These are phyloP conservation scores for Leishmania guyanensis DNA, from an alignment of 208 protist species.

Conservation along the genomic window DNA sequence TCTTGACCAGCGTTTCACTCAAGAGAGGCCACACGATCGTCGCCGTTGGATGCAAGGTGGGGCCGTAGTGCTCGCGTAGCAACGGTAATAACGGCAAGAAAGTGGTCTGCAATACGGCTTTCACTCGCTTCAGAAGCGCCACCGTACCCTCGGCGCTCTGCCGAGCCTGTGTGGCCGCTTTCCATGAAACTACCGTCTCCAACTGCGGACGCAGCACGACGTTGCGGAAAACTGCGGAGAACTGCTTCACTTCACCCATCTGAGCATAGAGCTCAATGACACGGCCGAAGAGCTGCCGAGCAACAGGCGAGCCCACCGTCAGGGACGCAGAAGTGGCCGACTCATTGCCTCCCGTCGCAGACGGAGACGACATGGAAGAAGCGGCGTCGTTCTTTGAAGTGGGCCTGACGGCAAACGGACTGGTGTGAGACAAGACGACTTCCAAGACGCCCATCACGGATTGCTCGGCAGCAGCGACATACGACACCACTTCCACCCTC, in stretches of 20 bases:
- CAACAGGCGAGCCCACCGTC: not conserved
- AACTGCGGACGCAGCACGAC: constrained; percentile 58
- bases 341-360: not conserved
- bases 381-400: not conserved
- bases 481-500: constrained; percentile 14
- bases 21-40: constrained; percentile 82
- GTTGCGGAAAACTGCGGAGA: constrained; percentile 64
- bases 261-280: constrained; percentile 60
- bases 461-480: constrained; percentile 27
- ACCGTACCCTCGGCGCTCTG: constrained; percentile 64
- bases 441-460: constrained; percentile 33
- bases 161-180: constrained; percentile 73
- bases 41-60: constrained; percentile 42
- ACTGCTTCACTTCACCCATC: constrained; percentile 42
- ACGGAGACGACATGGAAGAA: not conserved
- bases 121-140: constrained; percentile 53
- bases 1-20: constrained; percentile 77
- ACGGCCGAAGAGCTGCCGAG: constrained; percentile 26
- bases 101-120: constrained; percentile 33
- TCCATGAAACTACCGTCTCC: constrained; percentile 80
- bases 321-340: not conserved
- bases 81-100: constrained; percentile 61
- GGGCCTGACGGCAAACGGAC: constrained; percentile 7
- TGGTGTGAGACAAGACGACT: constrained; percentile 26
- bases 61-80: constrained; percentile 47